Evolutionary conservation across 768 basidiomycete species (phyloP), one percentile per base, ranked within the genome.

Genomic region (Mrakia hoshinonis): DNA sequence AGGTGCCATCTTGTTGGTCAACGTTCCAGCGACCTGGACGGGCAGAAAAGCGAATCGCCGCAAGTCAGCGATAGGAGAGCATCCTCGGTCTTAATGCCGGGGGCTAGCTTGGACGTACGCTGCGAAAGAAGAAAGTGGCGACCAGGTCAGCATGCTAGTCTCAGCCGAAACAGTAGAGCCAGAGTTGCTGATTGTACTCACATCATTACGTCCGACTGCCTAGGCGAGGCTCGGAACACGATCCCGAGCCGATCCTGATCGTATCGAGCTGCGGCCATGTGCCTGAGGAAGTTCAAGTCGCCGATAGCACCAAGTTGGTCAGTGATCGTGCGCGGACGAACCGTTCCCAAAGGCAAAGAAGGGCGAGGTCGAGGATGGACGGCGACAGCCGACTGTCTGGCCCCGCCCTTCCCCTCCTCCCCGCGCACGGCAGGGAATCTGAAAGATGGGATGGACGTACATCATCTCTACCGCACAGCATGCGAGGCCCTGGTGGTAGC

Each of bases 1-100:
- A 51, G 96, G 96, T 5, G 94, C 96, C 96, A 99, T 99, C 83
- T 99, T 98, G 83, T 99, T 99, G 73, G 96, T 99, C 76, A 99
- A 82, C 0, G 96, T 99, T 43, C 96, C 96, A 61, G 95, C 95
- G 55, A 99, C 96, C 54, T 55, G 29, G 54, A 55, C 12, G 22
- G 24, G 18, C 22, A 31, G 24, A 11, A 55, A 26, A 31, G n/a
- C 26, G 26, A 55, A 11, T 15, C n/a, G 54, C 29, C 29, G 54
- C 29, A n/a, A n/a, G 29, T 24, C 29, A 12, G 13, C 24, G 54
- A 10, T 29, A 29, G 7, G 29, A 29, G 54, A 52, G 54, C 29
- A n/a, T n/a, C n/a, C n/a, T n/a, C n/a, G n/a, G n/a, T n/a, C n/a
- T n/a, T n/a, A n/a, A n/a, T n/a, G n/a, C n/a, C 54, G 26, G 54